Base-by-base conservation (phyloP, 2,329 filamentous ascomycete genomes). In the Pseudopithomyces chartarum region DNA sequence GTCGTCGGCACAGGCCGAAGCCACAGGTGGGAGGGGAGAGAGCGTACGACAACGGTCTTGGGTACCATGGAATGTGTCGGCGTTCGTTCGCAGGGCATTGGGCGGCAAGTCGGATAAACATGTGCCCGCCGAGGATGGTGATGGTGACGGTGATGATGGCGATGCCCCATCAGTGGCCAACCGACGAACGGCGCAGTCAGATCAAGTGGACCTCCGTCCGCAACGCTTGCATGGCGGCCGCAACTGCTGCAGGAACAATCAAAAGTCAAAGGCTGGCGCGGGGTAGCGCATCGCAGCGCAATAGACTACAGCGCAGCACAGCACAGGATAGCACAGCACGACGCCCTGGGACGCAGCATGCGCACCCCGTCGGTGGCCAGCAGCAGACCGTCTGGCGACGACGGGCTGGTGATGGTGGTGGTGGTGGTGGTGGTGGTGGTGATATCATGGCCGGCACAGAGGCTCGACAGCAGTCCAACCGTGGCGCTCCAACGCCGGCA, bases 171-270 rank as follows among this genome's bases (percentile, higher is more conserved):
- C 11, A 6, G 17, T 40, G 36, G 15, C 32, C 20, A 40, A 52
- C 47, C 43, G 23, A 29, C n/a, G 42, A 56, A 56, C 52, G 39
- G 32, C 32, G 29, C 49, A 36, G 52, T 60, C 36, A 58, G 47
- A 54, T 34, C 20, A 36, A 45, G 39, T 33, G 34, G 43, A 33
- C 42, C 38, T 53, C 46, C 34, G 54, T 43, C 51, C 51, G 40
- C n/a, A n/a, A 55, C 54, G 58, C 53, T 42, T 40, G 53, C 54
- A 50, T 46, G 60, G 61, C 56, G 55, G 53, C 63, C 52, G 59
- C 58, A 60, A 59, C 66, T 62, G 64, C 63, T 68, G 66, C 68
- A 72, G 67, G 66, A 66, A 72, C 67, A 49, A 49, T 4, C 36
- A 19, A 39, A 44, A 42, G n/a, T 22, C 22, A 12, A 19, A 32